Conservation (phyloP, 108 stramenopile genomes). For the Fragilariopsis cylindrus region DNA sequence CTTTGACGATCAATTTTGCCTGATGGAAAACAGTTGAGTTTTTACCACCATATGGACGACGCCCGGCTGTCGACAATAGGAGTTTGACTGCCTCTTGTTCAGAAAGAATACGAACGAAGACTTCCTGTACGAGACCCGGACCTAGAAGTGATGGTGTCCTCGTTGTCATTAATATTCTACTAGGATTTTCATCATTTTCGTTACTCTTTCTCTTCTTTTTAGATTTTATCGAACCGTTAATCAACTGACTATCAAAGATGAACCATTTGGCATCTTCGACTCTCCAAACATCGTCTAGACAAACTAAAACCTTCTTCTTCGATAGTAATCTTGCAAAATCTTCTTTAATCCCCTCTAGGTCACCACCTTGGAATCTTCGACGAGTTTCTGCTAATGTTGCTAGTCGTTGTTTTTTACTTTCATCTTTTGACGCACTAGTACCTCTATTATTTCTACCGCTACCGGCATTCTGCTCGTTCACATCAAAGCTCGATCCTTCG, state of each 20-base stretch:
- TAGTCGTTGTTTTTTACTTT: slow-evolving; percentile 32
- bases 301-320: slow-evolving; percentile 68
- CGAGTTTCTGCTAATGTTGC: slow-evolving; percentile 60
- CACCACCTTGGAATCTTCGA: slow-evolving; percentile 77
- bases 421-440: slow-evolving; percentile 9
- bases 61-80: slow-evolving; percentile 77
- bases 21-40: slow-evolving; percentile 82
- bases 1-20: slow-evolving; percentile 83
- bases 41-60: slow-evolving; percentile 82
- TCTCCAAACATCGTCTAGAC: slow-evolving; percentile 85
- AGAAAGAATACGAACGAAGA: slow-evolving; percentile 86
- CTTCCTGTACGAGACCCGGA: slow-evolving; percentile 73
- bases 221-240: slow-evolving; percentile 15
- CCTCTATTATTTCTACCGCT: slow-evolving; percentile 6
- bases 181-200: slow-evolving; percentile 50
- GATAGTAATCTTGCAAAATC: slow-evolving; percentile 64
- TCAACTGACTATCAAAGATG: slow-evolving; percentile 60
- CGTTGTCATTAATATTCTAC: slow-evolving; percentile 75
- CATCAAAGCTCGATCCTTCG: slow-evolving; percentile 33
- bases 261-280: slow-evolving; percentile 92
- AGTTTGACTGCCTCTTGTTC: slow-evolving; percentile 89
- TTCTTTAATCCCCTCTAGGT: slow-evolving; percentile 85
- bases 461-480: slow-evolving; percentile 8
- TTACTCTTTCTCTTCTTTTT: slow-evolving; percentile 26
- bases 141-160: slow-evolving; percentile 76